Evolutionary conservation across 805 yeast species (phyloP), one percentile per base, ranked within the genome.

Genomic region (Huiozyma sinensis): DNA sequence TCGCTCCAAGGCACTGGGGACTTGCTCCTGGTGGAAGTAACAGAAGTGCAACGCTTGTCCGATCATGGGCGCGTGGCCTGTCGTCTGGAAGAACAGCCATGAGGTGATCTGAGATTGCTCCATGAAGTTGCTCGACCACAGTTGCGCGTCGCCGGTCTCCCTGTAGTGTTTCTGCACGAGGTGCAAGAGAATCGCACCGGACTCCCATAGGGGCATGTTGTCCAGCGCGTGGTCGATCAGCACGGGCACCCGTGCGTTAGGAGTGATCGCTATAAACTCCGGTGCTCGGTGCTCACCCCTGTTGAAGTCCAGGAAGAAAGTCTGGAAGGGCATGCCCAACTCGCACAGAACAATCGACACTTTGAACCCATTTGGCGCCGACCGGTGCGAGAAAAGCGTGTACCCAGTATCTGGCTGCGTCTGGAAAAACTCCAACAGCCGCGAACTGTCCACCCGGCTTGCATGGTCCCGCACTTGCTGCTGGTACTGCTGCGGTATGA

Each of bases 31-130:
- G 61, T 89, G 96, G 71, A 89, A 87, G 61, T 85, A 87, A 57
- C 89, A 74, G 68, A 89, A 90, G 67, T 90, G 97, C 53, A 90
- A 72, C 7, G 97, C 96, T 65, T 89, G 97, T 13, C 97, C 97
- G 54, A 89, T 84, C 95, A 89, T 89, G n/a, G 97, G 96, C 0
- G 97, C 95, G 61, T 88, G 97, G 6, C 97, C 97, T 5, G 94
- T 83, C 3, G 96, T 87, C 66, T 89, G 97, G 70, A 89, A 89
- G 58, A 86, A 89, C 34, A 90, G 70, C 96, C 97, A 89, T 6
- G 88, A 77, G 47, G 78, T 73, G 46, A 89, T 86, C 60, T 83
- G 90, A 3, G 89, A 73, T 66, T 87, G 95, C 50, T 86, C 95
- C 10, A 76, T 70, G 43, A 82, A 60, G 57, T 81, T 82, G 43